phyloP scores from a whole-genome alignment of 768 basidiomycete species.

The Ramaria rubella region DNA sequence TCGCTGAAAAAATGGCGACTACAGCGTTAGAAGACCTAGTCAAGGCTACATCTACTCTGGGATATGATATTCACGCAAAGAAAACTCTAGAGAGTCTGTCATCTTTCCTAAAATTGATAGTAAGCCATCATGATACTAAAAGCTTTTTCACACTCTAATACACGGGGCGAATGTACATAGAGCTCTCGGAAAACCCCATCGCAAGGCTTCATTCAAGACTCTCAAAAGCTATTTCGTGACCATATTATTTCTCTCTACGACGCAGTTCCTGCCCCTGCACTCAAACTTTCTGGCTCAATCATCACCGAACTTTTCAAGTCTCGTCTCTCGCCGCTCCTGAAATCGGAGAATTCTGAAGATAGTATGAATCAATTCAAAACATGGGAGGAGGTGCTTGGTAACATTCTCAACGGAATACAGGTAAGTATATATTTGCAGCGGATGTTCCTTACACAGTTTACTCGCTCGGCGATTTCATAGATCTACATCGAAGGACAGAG shows the following conservation, averaged over 20 bases:
- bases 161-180: neutral
- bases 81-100: too few species aligned
- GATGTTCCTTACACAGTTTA: neutral
- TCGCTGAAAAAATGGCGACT: too few species aligned
- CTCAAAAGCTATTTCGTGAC: neutral
- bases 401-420: neutral
- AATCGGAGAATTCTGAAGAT: neutral
- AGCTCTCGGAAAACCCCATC: neutral
- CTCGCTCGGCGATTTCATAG: neutral
- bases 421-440: neutral
- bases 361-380: neutral
- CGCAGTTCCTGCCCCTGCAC: neutral
- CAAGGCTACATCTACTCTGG: too few species aligned
- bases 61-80: too few species aligned
- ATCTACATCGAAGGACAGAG: neutral
- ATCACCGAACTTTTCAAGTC: neutral
- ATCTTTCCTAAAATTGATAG: too few species aligned
- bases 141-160: too few species aligned
- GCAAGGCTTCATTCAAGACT: neutral
- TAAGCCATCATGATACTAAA: too few species aligned
- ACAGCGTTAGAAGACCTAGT: too few species aligned
- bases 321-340: neutral
- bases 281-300: neutral
- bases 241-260: neutral
- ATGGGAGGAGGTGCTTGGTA: neutral